Percentiles rank a stretch among this genome's conserved stretches.
phyloP scores from a whole-genome alignment of 768 basidiomycete species.

The Mycena filopes region DNA sequence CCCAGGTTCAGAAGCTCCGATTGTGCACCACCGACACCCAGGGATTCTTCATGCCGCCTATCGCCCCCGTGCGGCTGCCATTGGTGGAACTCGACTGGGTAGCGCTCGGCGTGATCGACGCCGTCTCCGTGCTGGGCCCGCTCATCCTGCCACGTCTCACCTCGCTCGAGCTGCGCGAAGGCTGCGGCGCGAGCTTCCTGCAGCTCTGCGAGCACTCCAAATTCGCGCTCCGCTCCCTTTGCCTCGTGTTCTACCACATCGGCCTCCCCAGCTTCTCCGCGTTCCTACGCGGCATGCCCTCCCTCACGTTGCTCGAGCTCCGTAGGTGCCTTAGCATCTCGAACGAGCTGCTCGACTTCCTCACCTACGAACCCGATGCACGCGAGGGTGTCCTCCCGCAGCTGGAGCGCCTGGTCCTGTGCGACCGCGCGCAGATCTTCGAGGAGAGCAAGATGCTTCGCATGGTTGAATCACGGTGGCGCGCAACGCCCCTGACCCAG shows the following conservation, averaged over 20 bases:
- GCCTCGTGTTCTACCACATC: background rate
- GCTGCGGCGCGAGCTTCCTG: background rate
- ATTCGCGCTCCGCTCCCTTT: background rate
- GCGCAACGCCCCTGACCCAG: background rate
- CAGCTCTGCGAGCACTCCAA: background rate
- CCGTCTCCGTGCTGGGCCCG: background rate
- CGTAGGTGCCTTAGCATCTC: background rate
- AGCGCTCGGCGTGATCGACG: background rate
- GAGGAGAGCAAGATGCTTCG: background rate
- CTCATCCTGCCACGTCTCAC: conserved; percentile 8
- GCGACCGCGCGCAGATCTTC: background rate
- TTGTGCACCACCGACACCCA: background rate
- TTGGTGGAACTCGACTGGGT: background rate
- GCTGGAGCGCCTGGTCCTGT: background rate
- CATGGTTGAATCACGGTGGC: conserved; percentile 20
- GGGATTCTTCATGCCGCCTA: background rate
- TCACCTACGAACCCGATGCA: conserved; percentile 4
- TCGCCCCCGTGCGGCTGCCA: background rate
- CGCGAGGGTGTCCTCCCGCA: background rate
- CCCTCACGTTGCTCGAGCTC: conserved; percentile 5
- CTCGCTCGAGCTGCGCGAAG: background rate
- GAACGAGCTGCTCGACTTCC: conserved; percentile 13
- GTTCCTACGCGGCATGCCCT: conserved; percentile 11
- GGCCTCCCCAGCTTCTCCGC: background rate
- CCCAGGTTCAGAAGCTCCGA: background rate